phyloP scores from a whole-genome alignment of 2,329 filamentous ascomycete genomes.

The Nemania sp. region DNA sequence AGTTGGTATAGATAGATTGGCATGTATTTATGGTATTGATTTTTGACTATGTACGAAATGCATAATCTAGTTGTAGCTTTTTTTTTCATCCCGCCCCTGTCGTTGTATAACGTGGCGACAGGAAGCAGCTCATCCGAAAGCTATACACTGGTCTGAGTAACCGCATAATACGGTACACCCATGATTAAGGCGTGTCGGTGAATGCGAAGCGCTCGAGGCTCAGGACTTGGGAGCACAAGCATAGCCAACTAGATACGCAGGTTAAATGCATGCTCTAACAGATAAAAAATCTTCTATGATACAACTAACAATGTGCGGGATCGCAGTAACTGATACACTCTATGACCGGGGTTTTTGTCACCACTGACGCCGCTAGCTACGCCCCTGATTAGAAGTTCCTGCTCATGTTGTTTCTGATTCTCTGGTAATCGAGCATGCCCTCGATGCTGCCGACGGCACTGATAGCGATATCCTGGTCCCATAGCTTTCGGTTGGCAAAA shows the following conservation, averaged over 20 bases:
- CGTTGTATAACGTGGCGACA: not conserved
- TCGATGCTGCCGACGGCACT: constrained; percentile 94
- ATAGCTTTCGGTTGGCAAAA: constrained; percentile 93
- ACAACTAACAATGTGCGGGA: constrained; percentile 62
- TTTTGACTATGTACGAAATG: constrained; percentile 1
- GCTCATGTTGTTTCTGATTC: constrained; percentile 87
- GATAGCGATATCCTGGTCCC: constrained; percentile 97
- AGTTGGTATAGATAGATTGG: not conserved
- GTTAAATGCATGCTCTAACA: constrained; percentile 46
- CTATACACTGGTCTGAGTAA: not conserved
- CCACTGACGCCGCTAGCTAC: constrained; percentile 52
- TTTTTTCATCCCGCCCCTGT: not conserved
- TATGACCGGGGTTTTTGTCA: constrained; percentile 60
- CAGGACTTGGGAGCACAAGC: constrained; percentile 1
- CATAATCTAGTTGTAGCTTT: not conserved
- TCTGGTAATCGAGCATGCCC: constrained; percentile 82
- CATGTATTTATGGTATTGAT: not conserved
- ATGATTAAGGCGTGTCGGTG: not conserved
- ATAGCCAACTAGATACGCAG: constrained; percentile 17
- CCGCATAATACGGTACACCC: not conserved
- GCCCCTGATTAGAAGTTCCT: constrained; percentile 71
- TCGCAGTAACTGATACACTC: constrained; percentile 64
- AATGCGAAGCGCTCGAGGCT: not conserved
- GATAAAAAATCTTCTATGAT: constrained; percentile 61
- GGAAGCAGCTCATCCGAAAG: not conserved